Conservation (phyloP, 495 filamentous ascomycete species). For the Penicillium ochrochloron region DNA sequence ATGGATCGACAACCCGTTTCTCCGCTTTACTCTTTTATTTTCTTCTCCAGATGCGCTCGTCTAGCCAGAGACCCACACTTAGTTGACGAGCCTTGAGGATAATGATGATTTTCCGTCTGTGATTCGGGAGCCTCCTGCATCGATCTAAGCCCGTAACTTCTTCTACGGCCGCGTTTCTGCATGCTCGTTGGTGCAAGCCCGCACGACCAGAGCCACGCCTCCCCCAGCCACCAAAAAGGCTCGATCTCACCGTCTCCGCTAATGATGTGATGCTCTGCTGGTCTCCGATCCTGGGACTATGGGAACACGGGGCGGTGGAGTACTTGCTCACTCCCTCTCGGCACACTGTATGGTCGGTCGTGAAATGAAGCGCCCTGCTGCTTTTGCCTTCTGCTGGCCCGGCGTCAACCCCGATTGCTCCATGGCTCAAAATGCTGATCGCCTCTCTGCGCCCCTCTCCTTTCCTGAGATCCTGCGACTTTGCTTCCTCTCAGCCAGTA, state of each 20-base stretch:
- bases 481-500: background rate
- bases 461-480: background rate
- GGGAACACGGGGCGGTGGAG: conserved; percentile 16
- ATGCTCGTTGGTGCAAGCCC: conserved; percentile 44
- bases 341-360: conserved; percentile 33
- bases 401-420: conserved; percentile 32
- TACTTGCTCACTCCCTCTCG: conserved; percentile 6
- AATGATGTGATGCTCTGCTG: conserved; percentile 36
- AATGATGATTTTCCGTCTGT: conserved; percentile 29
- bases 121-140: conserved; percentile 37
- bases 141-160: conserved; percentile 29
- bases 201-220: conserved; percentile 30
- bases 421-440: conserved; percentile 43
- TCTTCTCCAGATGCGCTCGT: conserved; percentile 9
- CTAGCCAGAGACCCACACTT: conserved; percentile 14
- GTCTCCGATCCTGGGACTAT: conserved; percentile 23
- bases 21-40: background rate
- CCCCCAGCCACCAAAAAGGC: conserved; percentile 37
- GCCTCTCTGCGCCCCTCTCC: conserved; percentile 21
- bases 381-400: conserved; percentile 35
- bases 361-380: conserved; percentile 40
- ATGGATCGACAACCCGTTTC: conserved; percentile 10
- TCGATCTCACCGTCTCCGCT: conserved; percentile 43
- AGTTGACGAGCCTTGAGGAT: conserved; percentile 18
- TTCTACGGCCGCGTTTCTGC: conserved; percentile 27